These are phyloP conservation scores for Solanum arcanum DNA, from an alignment of 257 asterid species.

Conservation along the genomic window DNA sequence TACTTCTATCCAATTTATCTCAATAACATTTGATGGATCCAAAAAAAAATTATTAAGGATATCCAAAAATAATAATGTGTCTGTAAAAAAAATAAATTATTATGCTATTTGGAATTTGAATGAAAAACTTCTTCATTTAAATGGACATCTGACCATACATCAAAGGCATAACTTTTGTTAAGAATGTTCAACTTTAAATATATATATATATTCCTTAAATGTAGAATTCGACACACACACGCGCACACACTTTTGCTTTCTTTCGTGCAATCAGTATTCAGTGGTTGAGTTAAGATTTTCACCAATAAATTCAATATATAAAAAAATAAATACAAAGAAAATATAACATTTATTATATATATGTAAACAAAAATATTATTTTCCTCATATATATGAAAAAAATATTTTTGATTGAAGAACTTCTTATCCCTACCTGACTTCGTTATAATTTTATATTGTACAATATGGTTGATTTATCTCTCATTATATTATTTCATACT, in stretches of 20 bases:
- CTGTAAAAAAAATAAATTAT: too few relatives aligned
- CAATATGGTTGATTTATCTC: neutral
- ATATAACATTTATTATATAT: neutral
- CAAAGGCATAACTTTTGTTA: too few relatives aligned
- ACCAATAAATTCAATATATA: too few relatives aligned
- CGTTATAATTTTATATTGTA: neutral
- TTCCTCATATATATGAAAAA: neutral
- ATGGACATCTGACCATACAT: neutral
- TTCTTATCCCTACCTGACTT: neutral
- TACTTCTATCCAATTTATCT: neutral
- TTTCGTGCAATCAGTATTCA: neutral
- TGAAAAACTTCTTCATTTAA: neutral
- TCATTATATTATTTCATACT: neutral
- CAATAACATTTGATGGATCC: too few relatives aligned
- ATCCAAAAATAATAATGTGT: neutral
- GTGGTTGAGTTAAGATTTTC: too few relatives aligned
- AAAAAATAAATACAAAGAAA: too few relatives aligned
- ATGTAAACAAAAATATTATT: neutral
- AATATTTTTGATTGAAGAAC: too few relatives aligned
- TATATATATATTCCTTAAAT: too few relatives aligned
- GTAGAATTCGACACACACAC: neutral
- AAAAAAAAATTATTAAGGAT: too few relatives aligned
- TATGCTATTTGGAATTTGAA: too few relatives aligned
- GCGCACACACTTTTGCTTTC: neutral
- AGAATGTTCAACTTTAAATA: neutral